Conservation (phyloP, 257 asterid genomes). For the Dorcoceras hygrometricum region DNA sequence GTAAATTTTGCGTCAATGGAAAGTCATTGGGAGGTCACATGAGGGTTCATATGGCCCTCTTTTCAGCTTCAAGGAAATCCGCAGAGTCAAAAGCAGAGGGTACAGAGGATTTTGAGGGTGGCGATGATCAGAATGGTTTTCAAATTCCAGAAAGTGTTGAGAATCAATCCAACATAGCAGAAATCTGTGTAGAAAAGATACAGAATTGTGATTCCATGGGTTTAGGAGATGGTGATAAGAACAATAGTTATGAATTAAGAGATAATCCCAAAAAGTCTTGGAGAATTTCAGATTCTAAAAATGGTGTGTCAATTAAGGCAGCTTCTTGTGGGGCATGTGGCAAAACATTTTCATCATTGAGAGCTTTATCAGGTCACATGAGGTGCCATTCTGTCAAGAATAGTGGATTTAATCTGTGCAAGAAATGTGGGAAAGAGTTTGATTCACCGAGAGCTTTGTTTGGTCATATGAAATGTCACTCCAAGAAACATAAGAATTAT, state of each 20-base stretch:
- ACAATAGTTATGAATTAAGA: constrained; percentile 51
- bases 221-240: constrained; percentile 36
- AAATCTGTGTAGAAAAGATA: constrained; percentile 31
- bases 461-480: constrained; percentile 84
- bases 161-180: constrained; percentile 29
- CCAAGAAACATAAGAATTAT: constrained; percentile 47
- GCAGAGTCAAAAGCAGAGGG: constrained; percentile 27
- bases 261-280: constrained; percentile 78
- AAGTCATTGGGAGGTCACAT: constrained; percentile 93
- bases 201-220: constrained; percentile 16
- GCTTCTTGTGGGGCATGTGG: constrained; percentile 63
- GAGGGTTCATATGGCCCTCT: constrained; percentile 65
- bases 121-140: constrained; percentile 21
- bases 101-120: constrained; percentile 28
- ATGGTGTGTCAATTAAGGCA: constrained; percentile 8
- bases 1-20: constrained; percentile 62
- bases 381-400: constrained; percentile 59
- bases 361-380: constrained; percentile 84
- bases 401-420: constrained; percentile 38
- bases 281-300: constrained; percentile 48
- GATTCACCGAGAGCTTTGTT: constrained; percentile 67
- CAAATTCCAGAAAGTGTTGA: constrained; percentile 15
- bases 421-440: constrained; percentile 67
- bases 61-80: constrained; percentile 57
- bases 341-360: constrained; percentile 50